These are phyloP conservation scores for California macrophylla DNA, from an alignment of 441 rosid genomes.

Conservation along the genomic window DNA sequence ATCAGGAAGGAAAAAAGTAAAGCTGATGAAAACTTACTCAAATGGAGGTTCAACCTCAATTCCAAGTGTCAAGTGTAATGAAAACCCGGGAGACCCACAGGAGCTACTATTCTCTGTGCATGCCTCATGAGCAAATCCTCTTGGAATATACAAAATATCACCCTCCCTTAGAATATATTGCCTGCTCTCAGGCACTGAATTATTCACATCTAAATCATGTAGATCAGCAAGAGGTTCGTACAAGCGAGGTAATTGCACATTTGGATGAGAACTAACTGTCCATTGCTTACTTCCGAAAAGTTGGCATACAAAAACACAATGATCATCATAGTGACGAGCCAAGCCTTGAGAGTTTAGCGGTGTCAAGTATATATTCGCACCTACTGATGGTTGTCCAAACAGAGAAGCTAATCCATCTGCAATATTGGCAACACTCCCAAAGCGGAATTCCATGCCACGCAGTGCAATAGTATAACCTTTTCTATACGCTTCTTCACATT, in stretches of 20 bases:
- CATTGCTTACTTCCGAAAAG: slow-evolving; percentile 45
- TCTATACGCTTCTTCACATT: slow-evolving; percentile 45
- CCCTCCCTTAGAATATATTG: slow-evolving; percentile 39
- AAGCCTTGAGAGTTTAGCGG: slow-evolving; percentile 55
- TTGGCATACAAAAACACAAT: slow-evolving; percentile 58
- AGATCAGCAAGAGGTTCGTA: slow-evolving; percentile 32
- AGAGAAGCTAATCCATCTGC: slow-evolving; percentile 44
- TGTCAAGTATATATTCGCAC: slow-evolving; percentile 56
- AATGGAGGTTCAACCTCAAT: slow-evolving; percentile 62
- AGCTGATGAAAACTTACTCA: slow-evolving; percentile 34
- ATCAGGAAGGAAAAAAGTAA: neutral
- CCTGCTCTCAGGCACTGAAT: slow-evolving; percentile 19
- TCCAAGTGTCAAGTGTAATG: slow-evolving; percentile 49
- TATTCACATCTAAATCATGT: slow-evolving; percentile 18
- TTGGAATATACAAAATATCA: slow-evolving; percentile 51
- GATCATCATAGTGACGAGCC: slow-evolving; percentile 49
- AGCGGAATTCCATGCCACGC: slow-evolving; percentile 51
- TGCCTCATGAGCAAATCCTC: slow-evolving; percentile 57
- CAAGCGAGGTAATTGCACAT: slow-evolving; percentile 39
- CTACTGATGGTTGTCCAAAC: slow-evolving; percentile 61
- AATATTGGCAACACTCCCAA: slow-evolving; percentile 33
- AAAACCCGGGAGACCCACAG: slow-evolving; percentile 28
- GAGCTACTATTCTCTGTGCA: slow-evolving; percentile 21
- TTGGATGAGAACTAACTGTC: slow-evolving; percentile 33
- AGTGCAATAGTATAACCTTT: slow-evolving; percentile 49